Evolutionary conservation across 1,284 basidiomycete species (phyloP).

Genomic region (Cutaneotrichosporon cyanovorans): DNA sequence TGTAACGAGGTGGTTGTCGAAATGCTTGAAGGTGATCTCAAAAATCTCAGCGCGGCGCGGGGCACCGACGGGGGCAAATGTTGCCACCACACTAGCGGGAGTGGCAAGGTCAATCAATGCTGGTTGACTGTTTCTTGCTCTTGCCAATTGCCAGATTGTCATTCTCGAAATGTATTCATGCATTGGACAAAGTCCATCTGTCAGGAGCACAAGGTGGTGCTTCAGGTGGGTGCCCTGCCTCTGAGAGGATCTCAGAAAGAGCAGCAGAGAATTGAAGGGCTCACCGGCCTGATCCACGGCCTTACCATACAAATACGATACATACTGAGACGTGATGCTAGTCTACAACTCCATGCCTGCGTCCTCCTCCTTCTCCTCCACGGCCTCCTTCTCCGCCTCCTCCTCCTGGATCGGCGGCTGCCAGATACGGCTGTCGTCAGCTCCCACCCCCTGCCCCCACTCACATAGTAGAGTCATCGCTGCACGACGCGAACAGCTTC

Average conservation of each 20-base stretch:
- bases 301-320: background rate
- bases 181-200: too few species aligned
- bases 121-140: too few species aligned
- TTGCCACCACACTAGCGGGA: too few species aligned
- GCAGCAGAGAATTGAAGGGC: too few species aligned
- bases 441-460: conserved; percentile 8
- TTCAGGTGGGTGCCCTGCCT: too few species aligned
- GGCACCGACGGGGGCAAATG: background rate
- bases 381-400: background rate
- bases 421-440: conserved; percentile 14
- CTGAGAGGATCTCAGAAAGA: too few species aligned
- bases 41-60: background rate
- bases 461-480: conserved; percentile 69
- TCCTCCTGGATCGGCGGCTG: conserved; percentile 8
- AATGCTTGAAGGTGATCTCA: too few species aligned
- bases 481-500: conserved; percentile 87
- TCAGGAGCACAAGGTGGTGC: too few species aligned
- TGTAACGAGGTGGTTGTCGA: background rate
- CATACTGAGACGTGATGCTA: background rate
- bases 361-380: background rate
- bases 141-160: too few species aligned
- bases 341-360: conserved; percentile 16
- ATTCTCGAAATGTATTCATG: too few species aligned
- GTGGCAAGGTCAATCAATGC: too few species aligned
- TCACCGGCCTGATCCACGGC: too few species aligned